phyloP scores from a whole-genome alignment of 768 basidiomycete genomes.

The Amanita exitialis region DNA sequence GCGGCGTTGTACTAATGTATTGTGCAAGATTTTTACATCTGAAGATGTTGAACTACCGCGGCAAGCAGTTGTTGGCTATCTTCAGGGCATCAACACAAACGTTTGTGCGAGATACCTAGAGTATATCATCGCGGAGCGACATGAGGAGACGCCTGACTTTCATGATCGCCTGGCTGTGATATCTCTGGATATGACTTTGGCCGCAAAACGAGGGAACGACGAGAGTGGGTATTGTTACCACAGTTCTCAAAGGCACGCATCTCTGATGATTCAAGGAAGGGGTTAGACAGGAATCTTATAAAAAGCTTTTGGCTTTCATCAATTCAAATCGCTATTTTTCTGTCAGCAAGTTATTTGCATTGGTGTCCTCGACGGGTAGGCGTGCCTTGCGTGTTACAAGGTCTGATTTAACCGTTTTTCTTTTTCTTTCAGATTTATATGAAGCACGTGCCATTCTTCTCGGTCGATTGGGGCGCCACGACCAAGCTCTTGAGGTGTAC shows the following conservation, averaged over 20 bases:
- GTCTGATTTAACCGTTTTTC: not conserved
- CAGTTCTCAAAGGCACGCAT: not conserved
- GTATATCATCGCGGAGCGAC: constrained; percentile 66
- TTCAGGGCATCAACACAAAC: constrained; percentile 61
- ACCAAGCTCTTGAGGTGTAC: constrained; percentile 91
- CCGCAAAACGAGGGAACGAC: constrained; percentile 48
- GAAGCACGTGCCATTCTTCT: constrained; percentile 90
- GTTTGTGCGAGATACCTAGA: constrained; percentile 78
- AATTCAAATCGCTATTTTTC: constrained; percentile 59
- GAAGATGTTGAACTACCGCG: constrained; percentile 90
- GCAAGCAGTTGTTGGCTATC: constrained; percentile 61
- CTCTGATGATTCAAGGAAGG: constrained; percentile 22
- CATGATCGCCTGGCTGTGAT: constrained; percentile 88
- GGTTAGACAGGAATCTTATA: constrained; percentile 39
- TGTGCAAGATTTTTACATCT: constrained; percentile 78
- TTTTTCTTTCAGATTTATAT: constrained; percentile 50
- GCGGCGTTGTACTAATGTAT: not conserved
- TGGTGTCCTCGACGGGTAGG: constrained; percentile 76
- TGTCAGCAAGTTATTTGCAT: constrained; percentile 70
- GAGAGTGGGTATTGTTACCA: constrained; percentile 23
- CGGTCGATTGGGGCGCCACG: constrained; percentile 83
- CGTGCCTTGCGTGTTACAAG: not conserved
- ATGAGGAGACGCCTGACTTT: constrained; percentile 56
- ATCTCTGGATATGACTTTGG: constrained; percentile 63
- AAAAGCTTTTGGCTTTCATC: constrained; percentile 72